Base-by-base conservation (phyloP, 139 green algal genomes). In the Picochlorum sp. region DNA sequence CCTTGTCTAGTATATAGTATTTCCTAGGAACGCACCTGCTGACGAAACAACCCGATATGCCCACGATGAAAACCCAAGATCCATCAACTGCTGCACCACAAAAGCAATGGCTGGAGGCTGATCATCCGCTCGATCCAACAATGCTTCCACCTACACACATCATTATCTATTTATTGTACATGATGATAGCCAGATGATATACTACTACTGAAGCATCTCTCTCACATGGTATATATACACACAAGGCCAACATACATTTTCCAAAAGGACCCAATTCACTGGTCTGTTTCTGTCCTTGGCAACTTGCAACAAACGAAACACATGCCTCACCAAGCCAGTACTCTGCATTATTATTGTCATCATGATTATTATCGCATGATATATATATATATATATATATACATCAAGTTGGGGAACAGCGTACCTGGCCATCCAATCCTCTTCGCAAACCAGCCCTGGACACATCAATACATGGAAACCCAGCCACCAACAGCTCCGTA, bases 401-500 rank as follows among this genome's bases (percentile, higher is more conserved):
- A 45, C 14, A 30, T 45, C 10, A 28, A 23, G n/a, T 18, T 7
- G 52, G 4, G 3, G 6, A 34, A 18, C 45, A 18, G 23, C 47
- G 9, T 26, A 54, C n/a, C 18, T 56, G 50, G 41, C 86, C 86
- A 2, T 85, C 54, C 37, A 91, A 62, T 13, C 88, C 88, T 4
- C 57, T 31, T 0, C 85, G 57, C 16, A 90, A 64, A 0, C 88
- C 88, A 14, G 86, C 81, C 9, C 85, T 67, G 61, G 71, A 84
- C 16, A 94, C 82, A 51, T 95, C 89, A 28, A 92, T 81, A 71
- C 89, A 96, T n/a, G 89, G 89, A 68, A 96, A 95, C 8, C 89
- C 89, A 7, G 89, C 89, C 4, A 71, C 77, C 13, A 96, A 24
- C 20, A 95, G 62, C 63, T 96, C 88, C 3, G 81, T 92, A 26